Conservation (phyloP, 768 basidiomycete species). For the Rhizopogon rudus region DNA sequence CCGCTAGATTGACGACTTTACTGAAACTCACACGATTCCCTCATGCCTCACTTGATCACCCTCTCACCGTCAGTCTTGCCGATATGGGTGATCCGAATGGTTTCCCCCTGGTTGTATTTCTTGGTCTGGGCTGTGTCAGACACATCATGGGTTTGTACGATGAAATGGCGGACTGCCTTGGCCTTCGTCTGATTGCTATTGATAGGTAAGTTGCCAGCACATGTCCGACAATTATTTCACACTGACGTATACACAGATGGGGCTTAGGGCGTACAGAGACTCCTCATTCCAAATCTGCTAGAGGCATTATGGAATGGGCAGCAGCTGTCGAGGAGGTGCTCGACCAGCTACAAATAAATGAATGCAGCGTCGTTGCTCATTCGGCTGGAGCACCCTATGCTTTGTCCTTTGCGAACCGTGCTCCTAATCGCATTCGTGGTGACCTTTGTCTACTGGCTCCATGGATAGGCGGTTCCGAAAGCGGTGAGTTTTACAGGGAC, state of each 20-base stretch:
- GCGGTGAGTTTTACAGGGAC: constrained; percentile 40
- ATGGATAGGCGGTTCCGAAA: constrained; percentile 92
- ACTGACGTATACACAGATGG: constrained; percentile 50
- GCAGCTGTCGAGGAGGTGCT: constrained; percentile 87
- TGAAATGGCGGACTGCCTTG: constrained; percentile 88
- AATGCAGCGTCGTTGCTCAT: constrained; percentile 91
- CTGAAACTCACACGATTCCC: constrained; percentile 75
- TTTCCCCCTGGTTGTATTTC: constrained; percentile 84
- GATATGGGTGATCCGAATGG: constrained; percentile 87
- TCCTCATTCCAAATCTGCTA: constrained; percentile 54
- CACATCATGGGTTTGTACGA: constrained; percentile 95
- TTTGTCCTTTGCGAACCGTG: constrained; percentile 75
- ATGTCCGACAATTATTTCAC: background rate
- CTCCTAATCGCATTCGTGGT: constrained; percentile 72
- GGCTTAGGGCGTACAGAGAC: constrained; percentile 86
- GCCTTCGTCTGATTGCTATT: constrained; percentile 87
- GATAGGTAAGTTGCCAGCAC: constrained; percentile 59
- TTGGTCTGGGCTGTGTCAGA: constrained; percentile 91
- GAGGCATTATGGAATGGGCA: constrained; percentile 89
- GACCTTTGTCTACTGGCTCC: constrained; percentile 88
- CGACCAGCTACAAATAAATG: constrained; percentile 68
- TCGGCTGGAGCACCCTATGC: constrained; percentile 96
- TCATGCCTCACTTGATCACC: constrained; percentile 69
- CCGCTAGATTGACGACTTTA: constrained; percentile 78
- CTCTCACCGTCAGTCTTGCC: constrained; percentile 85